phyloP scores from a whole-genome alignment of 306 rosid genomes.

The Glycine soja region DNA sequence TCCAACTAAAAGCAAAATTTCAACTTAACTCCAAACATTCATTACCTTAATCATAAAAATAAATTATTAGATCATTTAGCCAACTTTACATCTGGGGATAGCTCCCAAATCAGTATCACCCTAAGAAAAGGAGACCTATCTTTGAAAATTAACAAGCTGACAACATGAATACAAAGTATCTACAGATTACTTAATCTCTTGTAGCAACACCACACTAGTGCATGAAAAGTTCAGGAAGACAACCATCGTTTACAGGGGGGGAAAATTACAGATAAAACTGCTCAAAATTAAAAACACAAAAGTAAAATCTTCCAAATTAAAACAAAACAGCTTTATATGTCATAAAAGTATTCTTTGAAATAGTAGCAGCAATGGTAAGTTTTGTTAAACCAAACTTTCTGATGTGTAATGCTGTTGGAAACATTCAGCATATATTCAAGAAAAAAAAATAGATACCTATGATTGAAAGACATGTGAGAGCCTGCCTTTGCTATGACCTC shows the following conservation, averaged over 20 bases:
- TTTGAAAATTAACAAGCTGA: not conserved
- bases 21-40: slow-evolving; percentile 1
- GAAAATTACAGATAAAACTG: not conserved
- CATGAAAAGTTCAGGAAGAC: not conserved
- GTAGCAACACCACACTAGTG: not conserved
- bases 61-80: not conserved
- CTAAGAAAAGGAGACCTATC: not conserved
- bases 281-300: not conserved
- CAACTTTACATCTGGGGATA: slow-evolving; percentile 29
- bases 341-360: slow-evolving; percentile 33
- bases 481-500: slow-evolving; percentile 76
- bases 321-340: slow-evolving; percentile 11
- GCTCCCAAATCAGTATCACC: slow-evolving; percentile 11
- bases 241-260: not conserved
- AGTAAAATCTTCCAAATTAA: not conserved
- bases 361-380: slow-evolving; percentile 17
- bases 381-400: slow-evolving; percentile 17
- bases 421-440: slow-evolving; percentile 21
- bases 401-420: slow-evolving; percentile 10
- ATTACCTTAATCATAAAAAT: not conserved
- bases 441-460: slow-evolving; percentile 59
- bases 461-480: slow-evolving; percentile 62
- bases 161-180: not conserved
- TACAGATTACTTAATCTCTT: slow-evolving; percentile 14
- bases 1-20: slow-evolving; percentile 21